A percentile compares a stretch with the other conserved stretches of the same genome.
Conservation (phyloP, 1,284 basidiomycete genomes). For the Leccinum pallidistipes region DNA sequence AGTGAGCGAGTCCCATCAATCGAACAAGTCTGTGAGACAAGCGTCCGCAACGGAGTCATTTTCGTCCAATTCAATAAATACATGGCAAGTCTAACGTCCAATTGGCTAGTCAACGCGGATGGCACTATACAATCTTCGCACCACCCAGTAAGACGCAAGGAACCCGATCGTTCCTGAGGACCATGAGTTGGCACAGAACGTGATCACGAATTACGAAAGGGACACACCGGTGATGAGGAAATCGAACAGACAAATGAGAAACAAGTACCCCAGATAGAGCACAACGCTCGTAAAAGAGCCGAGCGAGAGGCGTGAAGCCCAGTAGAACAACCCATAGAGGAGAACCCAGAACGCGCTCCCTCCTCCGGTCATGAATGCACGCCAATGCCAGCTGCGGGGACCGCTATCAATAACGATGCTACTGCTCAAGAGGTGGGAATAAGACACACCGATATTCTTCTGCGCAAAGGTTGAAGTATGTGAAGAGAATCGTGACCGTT, state of each 20-base stretch:
- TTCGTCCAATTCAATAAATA: slow-evolving; percentile 20
- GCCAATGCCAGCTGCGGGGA: slow-evolving; percentile 87
- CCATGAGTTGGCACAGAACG: slow-evolving; percentile 8
- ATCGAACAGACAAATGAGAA: slow-evolving; percentile 76
- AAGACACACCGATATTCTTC: slow-evolving; percentile 84
- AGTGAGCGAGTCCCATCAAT: background rate
- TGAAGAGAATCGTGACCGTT: slow-evolving; percentile 87
- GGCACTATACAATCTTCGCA: slow-evolving; percentile 77
- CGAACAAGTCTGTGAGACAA: background rate
- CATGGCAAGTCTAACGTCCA: slow-evolving; percentile 5
- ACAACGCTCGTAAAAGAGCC: slow-evolving; percentile 84
- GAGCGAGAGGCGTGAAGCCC: slow-evolving; percentile 83
- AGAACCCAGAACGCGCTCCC: slow-evolving; percentile 94
- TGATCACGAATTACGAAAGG: background rate
- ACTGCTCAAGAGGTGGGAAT: background rate
- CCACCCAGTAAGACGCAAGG: slow-evolving; percentile 14
- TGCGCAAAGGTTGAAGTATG: slow-evolving; percentile 91
- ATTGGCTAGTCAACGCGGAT: slow-evolving; percentile 65
- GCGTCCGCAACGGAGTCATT: background rate
- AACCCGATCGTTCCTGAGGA: slow-evolving; percentile 24
- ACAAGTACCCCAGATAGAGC: slow-evolving; percentile 92
- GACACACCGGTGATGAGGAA: slow-evolving; percentile 84
- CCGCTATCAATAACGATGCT: slow-evolving; percentile 5
- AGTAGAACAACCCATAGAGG: slow-evolving; percentile 66
- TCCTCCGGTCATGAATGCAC: slow-evolving; percentile 92